These are phyloP conservation scores for Pseudogymnoascus destructans DNA, from an alignment of 2,329 filamentous ascomycete species.

Conservation along the genomic window DNA sequence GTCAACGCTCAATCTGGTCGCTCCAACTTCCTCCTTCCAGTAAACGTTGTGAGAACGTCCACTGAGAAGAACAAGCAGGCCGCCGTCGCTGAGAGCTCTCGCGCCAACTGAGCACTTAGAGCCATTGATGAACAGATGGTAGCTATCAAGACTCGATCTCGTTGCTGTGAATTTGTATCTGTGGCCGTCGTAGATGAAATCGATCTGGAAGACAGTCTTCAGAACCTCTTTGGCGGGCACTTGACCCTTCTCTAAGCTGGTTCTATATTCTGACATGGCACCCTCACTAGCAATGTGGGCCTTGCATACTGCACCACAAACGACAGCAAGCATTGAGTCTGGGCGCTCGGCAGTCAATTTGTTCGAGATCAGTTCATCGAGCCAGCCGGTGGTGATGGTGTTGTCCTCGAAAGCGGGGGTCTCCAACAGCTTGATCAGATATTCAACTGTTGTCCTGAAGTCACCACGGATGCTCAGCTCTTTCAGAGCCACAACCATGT, in stretches of 20 bases:
- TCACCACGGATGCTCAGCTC: constrained; percentile 99
- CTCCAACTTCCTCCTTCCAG: constrained; percentile 98
- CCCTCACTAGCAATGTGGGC: constrained; percentile 88
- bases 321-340: constrained; percentile 83
- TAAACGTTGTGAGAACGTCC: constrained; percentile 96
- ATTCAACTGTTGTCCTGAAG: constrained; percentile 96
- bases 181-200: constrained; percentile 95
- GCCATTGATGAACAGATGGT: constrained; percentile 97
- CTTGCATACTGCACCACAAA: constrained; percentile 90
- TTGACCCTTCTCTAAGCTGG: constrained; percentile 89
- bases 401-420: constrained; percentile 98
- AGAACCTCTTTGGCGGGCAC: constrained; percentile 92
- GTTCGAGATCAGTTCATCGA: constrained; percentile 96
- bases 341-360: constrained; percentile 93
- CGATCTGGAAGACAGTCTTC: constrained; percentile 93
- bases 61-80: constrained; percentile 76
- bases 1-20: constrained; percentile 89
- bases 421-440: constrained; percentile 96
- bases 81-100: constrained; percentile 83
- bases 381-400: constrained; percentile 97
- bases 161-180: constrained; percentile 98
- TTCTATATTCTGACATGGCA: constrained; percentile 75
- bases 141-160: constrained; percentile 81
- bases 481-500: constrained; percentile 98
- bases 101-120: constrained; percentile 92